Evolutionary conservation across 345 rosid species (phyloP).

Genomic region (Leavenworthia alabamica): DNA sequence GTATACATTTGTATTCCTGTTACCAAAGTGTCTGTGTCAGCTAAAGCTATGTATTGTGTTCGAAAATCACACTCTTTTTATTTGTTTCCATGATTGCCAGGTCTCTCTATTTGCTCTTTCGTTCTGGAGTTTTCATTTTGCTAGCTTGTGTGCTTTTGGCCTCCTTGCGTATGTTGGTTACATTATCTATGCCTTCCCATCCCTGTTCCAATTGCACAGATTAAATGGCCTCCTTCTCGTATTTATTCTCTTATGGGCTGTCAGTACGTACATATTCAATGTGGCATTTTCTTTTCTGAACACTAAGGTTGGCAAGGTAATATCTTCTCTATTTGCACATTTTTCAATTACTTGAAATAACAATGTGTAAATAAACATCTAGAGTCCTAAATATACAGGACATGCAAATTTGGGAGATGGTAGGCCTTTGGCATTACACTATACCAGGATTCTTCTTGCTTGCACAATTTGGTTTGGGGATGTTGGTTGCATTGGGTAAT

Average conservation of each 20-base stretch:
- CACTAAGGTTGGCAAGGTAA: conserved; percentile 78
- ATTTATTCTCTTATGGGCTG: conserved; percentile 96
- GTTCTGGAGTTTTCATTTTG: conserved; percentile 97
- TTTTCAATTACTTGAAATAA: conserved; percentile 4
- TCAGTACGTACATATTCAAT: conserved; percentile 90
- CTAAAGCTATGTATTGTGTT: conserved; percentile 11
- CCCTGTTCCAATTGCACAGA: conserved; percentile 80
- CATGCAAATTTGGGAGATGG: conserved; percentile 96
- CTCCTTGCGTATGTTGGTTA: conserved; percentile 95
- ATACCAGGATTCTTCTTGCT: conserved; percentile 92
- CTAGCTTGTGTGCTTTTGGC: conserved; percentile 91
- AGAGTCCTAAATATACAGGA: conserved; percentile 49
- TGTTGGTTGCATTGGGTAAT: conserved; percentile 93
- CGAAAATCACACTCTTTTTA: conserved; percentile 13
- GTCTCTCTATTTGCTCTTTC: conserved; percentile 87
- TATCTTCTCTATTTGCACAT: conserved; percentile 17
- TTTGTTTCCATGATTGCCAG: conserved; percentile 41
- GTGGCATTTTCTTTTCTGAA: conserved; percentile 79
- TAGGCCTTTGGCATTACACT: conserved; percentile 97
- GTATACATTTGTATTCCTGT: conserved; percentile 41
- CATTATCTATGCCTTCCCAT: conserved; percentile 85
- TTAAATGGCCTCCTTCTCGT: conserved; percentile 90
- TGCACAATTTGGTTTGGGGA: conserved; percentile 95
- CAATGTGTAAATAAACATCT: conserved; percentile 16
- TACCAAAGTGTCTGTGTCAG: conserved; percentile 14